A percentile compares a stretch with the other conserved stretches of the same genome.
Evolutionary conservation across 257 asterid genomes (phyloP).

Genomic region (Solanum acaule): DNA sequence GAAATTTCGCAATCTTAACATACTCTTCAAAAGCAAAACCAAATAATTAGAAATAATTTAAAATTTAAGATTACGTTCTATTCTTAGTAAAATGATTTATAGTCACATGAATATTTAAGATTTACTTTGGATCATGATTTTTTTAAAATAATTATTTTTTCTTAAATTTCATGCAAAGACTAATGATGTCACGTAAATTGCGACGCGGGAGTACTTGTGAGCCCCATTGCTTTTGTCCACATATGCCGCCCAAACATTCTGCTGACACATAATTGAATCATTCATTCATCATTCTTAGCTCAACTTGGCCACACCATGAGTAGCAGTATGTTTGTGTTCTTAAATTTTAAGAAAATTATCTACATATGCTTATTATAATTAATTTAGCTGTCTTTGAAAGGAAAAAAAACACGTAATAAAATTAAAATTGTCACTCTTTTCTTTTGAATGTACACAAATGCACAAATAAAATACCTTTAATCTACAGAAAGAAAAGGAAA

Average conservation of each 20-base stretch:
- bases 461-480: not conserved
- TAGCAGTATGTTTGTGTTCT: not conserved
- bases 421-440: not conserved
- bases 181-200: not conserved
- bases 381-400: not conserved
- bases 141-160: too few species aligned
- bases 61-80: not conserved
- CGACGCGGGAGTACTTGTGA: not conserved
- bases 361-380: not conserved
- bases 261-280: not conserved
- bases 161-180: accelerated
- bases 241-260: not conserved
- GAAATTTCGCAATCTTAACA: not conserved
- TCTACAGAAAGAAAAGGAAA: not conserved
- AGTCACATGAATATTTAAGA: not conserved
- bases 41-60: not conserved
- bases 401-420: not conserved
- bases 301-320: not conserved
- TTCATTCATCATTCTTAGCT: not conserved
- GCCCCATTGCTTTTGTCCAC: not conserved
- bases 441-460: not conserved
- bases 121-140: not conserved
- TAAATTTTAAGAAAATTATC: not conserved
- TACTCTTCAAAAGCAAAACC: not conserved
- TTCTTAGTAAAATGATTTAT: not conserved